A percentile compares a stretch with the other conserved stretches of the same genome.
phyloP scores from a whole-genome alignment of 352 stramenopile species.

The Globisporangium middletonii region DNA sequence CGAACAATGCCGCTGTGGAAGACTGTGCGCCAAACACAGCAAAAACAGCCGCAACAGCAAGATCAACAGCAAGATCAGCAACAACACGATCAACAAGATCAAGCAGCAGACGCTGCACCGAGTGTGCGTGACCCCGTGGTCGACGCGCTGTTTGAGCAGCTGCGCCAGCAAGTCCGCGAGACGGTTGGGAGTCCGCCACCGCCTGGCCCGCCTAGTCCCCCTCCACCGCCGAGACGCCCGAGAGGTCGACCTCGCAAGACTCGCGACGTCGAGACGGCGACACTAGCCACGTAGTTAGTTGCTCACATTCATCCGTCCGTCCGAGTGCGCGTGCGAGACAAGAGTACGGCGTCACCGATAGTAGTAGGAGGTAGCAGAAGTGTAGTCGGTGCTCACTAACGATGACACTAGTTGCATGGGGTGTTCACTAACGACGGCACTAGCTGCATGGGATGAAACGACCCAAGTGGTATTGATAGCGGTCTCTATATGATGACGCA shows the following conservation, averaged over 20 bases:
- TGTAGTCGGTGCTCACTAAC: too few species aligned
- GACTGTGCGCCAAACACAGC: background rate
- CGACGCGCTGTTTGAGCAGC: constrained; percentile 3
- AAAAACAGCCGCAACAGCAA: background rate
- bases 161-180: constrained; percentile 3
- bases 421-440: too few species aligned
- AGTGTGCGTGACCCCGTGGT: background rate
- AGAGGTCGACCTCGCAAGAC: constrained; percentile 8
- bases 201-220: background rate
- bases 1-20: background rate
- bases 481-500: too few species aligned
- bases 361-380: too few species aligned
- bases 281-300: background rate
- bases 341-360: too few species aligned
- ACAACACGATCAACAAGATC: background rate
- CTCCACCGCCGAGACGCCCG: background rate
- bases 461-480: too few species aligned
- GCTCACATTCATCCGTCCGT: too few species aligned
- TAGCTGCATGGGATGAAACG: too few species aligned
- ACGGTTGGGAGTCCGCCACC: background rate
- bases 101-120: background rate
- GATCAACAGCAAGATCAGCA: background rate
- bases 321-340: too few species aligned
- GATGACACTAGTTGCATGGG: too few species aligned
- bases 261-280: background rate